Percentiles rank a stretch among this genome's conserved stretches.
phyloP scores from a whole-genome alignment of 2,329 filamentous ascomycete species.

The Ophiostoma tasmaniense region DNA sequence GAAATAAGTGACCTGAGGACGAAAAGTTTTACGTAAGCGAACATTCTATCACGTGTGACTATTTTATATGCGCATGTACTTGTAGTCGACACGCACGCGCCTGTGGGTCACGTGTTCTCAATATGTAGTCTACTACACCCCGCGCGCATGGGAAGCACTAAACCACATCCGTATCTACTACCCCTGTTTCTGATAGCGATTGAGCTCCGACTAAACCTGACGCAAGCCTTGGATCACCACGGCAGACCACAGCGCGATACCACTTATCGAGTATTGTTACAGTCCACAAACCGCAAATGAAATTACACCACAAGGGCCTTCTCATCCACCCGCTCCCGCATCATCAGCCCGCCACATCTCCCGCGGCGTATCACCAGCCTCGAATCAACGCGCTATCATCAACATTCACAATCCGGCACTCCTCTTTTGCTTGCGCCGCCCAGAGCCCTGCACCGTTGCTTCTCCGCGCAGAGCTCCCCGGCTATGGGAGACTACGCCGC shows the following conservation, averaged over 20 bases:
- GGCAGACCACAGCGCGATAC: neutral
- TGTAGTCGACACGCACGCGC: neutral
- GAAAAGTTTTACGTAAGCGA: neutral
- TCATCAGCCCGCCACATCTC: neutral
- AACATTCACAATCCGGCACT: neutral
- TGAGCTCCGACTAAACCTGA: conserved; percentile 4
- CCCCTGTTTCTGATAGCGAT: conserved; percentile 9
- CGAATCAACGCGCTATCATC: neutral
- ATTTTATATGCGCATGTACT: neutral
- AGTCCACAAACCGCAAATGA: neutral
- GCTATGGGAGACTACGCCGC: conserved; percentile 17
- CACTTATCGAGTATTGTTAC: neutral
- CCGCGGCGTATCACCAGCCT: neutral
- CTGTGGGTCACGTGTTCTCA: neutral
- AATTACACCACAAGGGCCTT: neutral
- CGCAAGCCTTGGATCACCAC: neutral
- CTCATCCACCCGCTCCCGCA: neutral
- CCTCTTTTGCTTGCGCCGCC: neutral
- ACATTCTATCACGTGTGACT: neutral
- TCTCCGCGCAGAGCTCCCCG: neutral
- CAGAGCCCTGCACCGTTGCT: neutral
- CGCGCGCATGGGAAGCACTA: neutral
- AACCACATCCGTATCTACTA: conserved; percentile 2
- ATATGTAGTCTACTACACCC: neutral
- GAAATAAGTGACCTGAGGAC: too few species aligned